A percentile compares a stretch with the other conserved stretches of the same genome.
phyloP scores from a whole-genome alignment of 2,329 filamentous ascomycete genomes.

The Fusarium protoensiforme region DNA sequence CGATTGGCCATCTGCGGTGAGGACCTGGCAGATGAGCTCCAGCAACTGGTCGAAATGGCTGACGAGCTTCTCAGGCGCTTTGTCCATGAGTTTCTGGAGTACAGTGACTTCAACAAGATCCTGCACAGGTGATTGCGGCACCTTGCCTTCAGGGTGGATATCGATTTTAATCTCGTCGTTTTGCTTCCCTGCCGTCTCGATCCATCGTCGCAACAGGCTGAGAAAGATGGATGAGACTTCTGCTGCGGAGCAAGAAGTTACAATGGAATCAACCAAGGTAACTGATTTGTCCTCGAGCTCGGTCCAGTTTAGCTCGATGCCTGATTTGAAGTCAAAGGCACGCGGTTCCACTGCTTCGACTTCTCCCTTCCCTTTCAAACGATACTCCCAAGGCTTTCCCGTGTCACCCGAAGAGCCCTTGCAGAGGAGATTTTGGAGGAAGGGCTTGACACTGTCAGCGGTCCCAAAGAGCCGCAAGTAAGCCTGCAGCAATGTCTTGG shows the following conservation, averaged over 20 bases:
- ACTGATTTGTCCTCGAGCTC: conserved; percentile 61
- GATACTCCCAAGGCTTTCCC: conserved; percentile 64
- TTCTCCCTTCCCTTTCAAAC: conserved; percentile 54
- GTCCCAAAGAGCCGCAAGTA: conserved; percentile 68
- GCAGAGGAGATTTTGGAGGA: conserved; percentile 68
- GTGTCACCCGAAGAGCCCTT: conserved; percentile 55
- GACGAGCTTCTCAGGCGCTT: conserved; percentile 71
- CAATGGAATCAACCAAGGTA: conserved; percentile 62
- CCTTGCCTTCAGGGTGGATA: conserved; percentile 44
- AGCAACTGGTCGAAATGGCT: conserved; percentile 73
- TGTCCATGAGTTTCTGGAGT: conserved; percentile 73
- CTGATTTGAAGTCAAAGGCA: conserved; percentile 12
- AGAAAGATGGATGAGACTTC: conserved; percentile 72
- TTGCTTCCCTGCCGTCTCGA: conserved; percentile 50
- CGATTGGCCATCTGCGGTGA: conserved; percentile 59
- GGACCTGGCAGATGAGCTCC: conserved; percentile 70
- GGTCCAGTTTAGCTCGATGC: conserved; percentile 51
- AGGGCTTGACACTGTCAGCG: conserved; percentile 56
- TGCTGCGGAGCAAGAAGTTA: conserved; percentile 61
- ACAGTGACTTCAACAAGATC: conserved; percentile 69
- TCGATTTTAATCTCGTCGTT: conserved; percentile 42
- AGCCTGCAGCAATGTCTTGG: conserved; percentile 63
- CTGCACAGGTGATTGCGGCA: conserved; percentile 53
- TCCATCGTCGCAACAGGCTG: conserved; percentile 67
- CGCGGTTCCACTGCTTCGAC: conserved; percentile 62